Base-by-base conservation (phyloP, 805 yeast genomes). In the Pichia cabralensis region DNA sequence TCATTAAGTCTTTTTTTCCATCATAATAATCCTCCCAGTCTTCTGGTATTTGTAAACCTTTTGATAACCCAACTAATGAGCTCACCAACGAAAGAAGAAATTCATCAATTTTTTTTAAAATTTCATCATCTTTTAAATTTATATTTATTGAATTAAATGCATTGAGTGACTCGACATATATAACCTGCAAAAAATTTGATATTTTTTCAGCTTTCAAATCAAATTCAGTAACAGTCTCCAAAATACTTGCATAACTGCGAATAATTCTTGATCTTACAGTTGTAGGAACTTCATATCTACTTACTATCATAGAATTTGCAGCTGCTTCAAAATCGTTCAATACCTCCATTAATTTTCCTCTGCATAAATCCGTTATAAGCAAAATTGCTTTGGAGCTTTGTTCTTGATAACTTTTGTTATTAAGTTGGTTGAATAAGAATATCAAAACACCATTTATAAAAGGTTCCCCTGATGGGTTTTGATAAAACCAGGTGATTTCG, bases 51-150 rank as follows among this genome's bases (percentile, higher is more conserved):
- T 72, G 71, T 48, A 80, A 54, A 0, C 86, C 84, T 36, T 76
- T 78, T 0, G 85, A 92, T 4, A 84, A 60, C 34, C 79, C 82
- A n/a, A 67, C 65, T 0, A 85, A 53, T 48, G 85, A 80, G 11
- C 70, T 58, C 18, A 83, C 53, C 30, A 82, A 55, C 17, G 86
- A 76, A 3, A 65, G 49, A 1, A 70, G 47, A 42, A 76, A 77
- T 3, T 70, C 74, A 3, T 56, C 43, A 22, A 62, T 60, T 6
- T 41, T 40, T 21, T 50, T 52, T 3, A 36, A 40, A 6, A 35
- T 16, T 10, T 24, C 26, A 17, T 30, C 13, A 20, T 31, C 30
- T 8, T 16, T 30, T 2, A 11, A 6, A 15, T 25, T 38, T 18
- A 13, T 8, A 16, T 30, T 33, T 2, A 40, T 13, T 14, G 33